phyloP scores from a whole-genome alignment of 169 alveolate species.

The Amoebophrya sp. region DNA sequence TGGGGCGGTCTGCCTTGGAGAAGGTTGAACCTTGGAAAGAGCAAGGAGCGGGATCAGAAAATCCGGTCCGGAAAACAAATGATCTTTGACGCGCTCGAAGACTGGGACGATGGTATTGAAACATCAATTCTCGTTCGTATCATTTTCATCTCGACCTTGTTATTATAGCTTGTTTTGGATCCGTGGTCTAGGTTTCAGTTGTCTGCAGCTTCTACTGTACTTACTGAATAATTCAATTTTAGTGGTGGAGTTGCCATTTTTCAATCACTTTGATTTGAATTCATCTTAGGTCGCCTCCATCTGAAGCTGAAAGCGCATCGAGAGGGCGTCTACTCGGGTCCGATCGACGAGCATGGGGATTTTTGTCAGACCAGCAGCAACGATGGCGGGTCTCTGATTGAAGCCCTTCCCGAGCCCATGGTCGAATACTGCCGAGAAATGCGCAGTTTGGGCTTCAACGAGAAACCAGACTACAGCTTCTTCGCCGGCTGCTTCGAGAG shows the following conservation, averaged over 20 bases:
- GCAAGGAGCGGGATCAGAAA: background rate
- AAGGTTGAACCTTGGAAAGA: background rate
- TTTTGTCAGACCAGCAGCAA: background rate
- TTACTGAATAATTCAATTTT: too few species aligned
- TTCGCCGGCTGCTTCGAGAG: background rate
- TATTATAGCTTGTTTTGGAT: too few species aligned
- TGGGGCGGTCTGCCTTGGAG: constrained; percentile 21
- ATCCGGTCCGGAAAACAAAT: background rate
- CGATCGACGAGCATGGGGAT: background rate
- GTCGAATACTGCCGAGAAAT: background rate
- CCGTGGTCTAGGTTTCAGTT: too few species aligned
- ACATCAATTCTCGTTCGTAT: too few species aligned
- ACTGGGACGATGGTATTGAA: background rate
- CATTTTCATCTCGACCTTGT: too few species aligned
- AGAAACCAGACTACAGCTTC: background rate
- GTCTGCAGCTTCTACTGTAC: too few species aligned
- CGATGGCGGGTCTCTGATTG: background rate
- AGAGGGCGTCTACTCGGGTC: background rate
- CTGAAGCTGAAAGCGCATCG: background rate
- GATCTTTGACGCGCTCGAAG: background rate
- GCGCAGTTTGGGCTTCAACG: background rate
- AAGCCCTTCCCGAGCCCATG: background rate
- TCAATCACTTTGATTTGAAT: too few species aligned
- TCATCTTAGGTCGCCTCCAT: too few species aligned
- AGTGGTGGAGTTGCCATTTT: too few species aligned